These are phyloP conservation scores for Aristolochia fimbriata DNA, from an alignment of 164 flowering plant genomes.

Conservation along the genomic window DNA sequence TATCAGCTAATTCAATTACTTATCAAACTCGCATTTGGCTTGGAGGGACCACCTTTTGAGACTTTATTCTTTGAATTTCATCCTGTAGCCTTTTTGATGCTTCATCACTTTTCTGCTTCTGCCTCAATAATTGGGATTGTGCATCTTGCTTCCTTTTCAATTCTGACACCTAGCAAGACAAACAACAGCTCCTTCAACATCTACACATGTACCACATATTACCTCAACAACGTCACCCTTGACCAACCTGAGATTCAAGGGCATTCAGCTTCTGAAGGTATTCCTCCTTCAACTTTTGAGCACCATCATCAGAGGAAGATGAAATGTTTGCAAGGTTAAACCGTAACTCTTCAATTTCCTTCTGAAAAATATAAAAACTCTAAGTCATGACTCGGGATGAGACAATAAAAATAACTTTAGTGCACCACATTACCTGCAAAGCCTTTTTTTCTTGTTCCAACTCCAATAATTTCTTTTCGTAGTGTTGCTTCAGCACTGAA, in stretches of 20 bases:
- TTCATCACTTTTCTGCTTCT: constrained; percentile 96
- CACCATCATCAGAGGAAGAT: constrained; percentile 70
- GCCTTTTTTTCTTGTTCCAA: constrained; percentile 73
- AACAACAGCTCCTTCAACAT: background rate
- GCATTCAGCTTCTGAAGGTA: constrained; percentile 85
- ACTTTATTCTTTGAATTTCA: constrained; percentile 88
- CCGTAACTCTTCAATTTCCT: constrained; percentile 76
- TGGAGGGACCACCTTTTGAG: constrained; percentile 60
- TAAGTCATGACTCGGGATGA: background rate
- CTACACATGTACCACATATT: too few species aligned
- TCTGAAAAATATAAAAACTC: constrained; percentile 32
- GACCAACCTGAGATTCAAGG: constrained; percentile 77
- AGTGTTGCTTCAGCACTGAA: constrained; percentile 80
- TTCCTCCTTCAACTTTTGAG: constrained; percentile 77
- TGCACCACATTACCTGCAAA: constrained; percentile 40
- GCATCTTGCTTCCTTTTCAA: constrained; percentile 98
- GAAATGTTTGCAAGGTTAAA: constrained; percentile 59
- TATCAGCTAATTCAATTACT: background rate
- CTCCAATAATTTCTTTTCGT: constrained; percentile 87
- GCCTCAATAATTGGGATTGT: constrained; percentile 85
- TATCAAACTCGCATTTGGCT: background rate
- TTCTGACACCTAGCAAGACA: constrained; percentile 55
- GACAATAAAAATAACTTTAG: background rate
- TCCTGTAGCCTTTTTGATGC: constrained; percentile 91
- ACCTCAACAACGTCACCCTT: background rate